Percentiles rank a stretch among this genome's conserved stretches.
Evolutionary conservation across 306 rosid genomes (phyloP).

Genomic region (Sindora glabra): DNA sequence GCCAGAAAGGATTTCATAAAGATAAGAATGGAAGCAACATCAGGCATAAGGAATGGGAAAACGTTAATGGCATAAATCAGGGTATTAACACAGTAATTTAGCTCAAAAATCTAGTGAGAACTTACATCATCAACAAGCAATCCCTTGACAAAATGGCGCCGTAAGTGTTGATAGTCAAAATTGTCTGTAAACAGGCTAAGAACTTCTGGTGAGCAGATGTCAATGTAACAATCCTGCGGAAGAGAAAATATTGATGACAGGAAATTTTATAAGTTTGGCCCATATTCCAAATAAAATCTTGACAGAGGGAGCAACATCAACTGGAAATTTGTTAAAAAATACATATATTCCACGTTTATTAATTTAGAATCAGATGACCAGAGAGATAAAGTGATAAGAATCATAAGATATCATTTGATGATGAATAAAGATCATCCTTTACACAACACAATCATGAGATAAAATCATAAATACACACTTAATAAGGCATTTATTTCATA

Average conservation of each 20-base stretch:
- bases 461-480: not conserved
- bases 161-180: conserved; percentile 95
- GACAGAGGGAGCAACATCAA: not conserved
- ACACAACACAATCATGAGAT: conserved; percentile 2
- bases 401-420: not conserved
- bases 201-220: conserved; percentile 94
- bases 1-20: not conserved
- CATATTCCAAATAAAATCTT: too few species aligned
- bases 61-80: not conserved
- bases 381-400: not conserved
- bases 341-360: not conserved
- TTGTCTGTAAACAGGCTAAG: conserved; percentile 94
- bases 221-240: conserved; percentile 93
- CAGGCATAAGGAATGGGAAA: not conserved
- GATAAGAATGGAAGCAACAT: conserved; percentile 3
- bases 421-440: not conserved
- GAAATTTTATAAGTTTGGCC: not conserved
- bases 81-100: conserved; percentile 7
- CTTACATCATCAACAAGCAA: conserved; percentile 89
- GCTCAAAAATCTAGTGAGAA: conserved; percentile 9
- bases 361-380: not conserved
- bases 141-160: conserved; percentile 97
- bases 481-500: not conserved
- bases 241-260: conserved; percentile 8
- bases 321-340: not conserved